Evolutionary conservation across 768 basidiomycete species (phyloP).

Genomic region (Atractiella rhizophila): DNA sequence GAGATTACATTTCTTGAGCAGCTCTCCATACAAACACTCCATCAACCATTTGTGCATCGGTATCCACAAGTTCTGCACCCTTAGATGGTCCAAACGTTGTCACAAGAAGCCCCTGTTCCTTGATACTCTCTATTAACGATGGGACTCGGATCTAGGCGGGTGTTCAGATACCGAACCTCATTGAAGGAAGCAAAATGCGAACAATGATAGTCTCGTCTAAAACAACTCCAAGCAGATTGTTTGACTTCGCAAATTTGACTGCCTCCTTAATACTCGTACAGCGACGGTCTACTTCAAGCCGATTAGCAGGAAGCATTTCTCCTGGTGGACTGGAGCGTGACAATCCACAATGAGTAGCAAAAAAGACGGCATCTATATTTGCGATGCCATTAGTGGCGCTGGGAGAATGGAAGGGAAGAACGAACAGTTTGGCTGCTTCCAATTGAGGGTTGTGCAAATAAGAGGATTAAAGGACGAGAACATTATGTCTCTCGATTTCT

Average conservation of each 20-base stretch:
- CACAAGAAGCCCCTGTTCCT: conserved; percentile 3
- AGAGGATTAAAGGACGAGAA: conserved; percentile 79
- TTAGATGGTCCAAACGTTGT: conserved; percentile 3
- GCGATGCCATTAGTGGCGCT: neutral
- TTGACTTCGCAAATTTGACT: conserved; percentile 72
- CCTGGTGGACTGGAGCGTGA: conserved; percentile 18
- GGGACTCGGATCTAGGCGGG: conserved; percentile 4
- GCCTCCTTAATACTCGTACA: conserved; percentile 57
- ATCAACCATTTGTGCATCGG: no score
- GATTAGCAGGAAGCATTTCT: conserved; percentile 17
- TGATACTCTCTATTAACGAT: conserved; percentile 5
- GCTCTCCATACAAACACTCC: no score
- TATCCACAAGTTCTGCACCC: no score
- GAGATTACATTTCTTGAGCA: no score
- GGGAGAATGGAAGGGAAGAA: neutral
- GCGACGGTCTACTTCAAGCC: conserved; percentile 23
- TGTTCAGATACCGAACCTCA: neutral
- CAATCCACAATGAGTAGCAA: conserved; percentile 64
- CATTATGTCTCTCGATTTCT: conserved; percentile 28
- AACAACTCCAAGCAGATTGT: conserved; percentile 78
- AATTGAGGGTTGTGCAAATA: conserved; percentile 71
- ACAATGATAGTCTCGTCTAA: conserved; percentile 70
- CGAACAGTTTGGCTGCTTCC: conserved; percentile 97
- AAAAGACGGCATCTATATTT: conserved; percentile 67
- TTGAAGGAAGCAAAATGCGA: conserved; percentile 19